These are phyloP conservation scores for Nakazawaea laoshanensis DNA, from an alignment of 805 yeast species.

Conservation along the genomic window DNA sequence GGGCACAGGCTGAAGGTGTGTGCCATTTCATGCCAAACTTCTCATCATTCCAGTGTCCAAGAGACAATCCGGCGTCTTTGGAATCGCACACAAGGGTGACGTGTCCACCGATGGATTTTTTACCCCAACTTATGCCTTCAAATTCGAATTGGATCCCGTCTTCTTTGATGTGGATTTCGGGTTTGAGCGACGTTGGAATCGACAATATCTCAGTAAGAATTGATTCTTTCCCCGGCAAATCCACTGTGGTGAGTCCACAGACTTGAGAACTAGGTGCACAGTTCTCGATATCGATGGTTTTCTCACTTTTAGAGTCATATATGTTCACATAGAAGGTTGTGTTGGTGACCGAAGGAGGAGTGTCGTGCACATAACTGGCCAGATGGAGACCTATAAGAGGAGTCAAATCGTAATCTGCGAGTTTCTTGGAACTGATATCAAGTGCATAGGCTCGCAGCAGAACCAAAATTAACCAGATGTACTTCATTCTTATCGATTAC, in stretches of 20 bases:
- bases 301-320: conserved; percentile 25
- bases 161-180: conserved; percentile 15
- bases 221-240: conserved; percentile 38
- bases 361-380: conserved; percentile 31
- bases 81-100: conserved; percentile 39
- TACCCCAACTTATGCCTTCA: conserved; percentile 65
- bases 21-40: conserved; percentile 21
- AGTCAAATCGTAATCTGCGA: conserved; percentile 22
- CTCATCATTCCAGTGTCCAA: conserved; percentile 30
- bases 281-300: conserved; percentile 24
- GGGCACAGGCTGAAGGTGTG: conserved; percentile 32
- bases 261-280: conserved; percentile 71
- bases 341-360: conserved; percentile 74
- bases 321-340: conserved; percentile 65
- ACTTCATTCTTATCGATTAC: no score
- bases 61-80: conserved; percentile 17
- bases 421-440: background rate
- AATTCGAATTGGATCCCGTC: conserved; percentile 15
- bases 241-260: conserved; percentile 63
- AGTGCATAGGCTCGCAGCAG: no score
- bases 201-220: conserved; percentile 56
- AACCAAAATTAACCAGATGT: no score
- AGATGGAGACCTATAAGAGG: conserved; percentile 31
- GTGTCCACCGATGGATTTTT: conserved; percentile 35
- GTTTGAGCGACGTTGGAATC: conserved; percentile 33